Conservation (phyloP, 495 filamentous ascomycete species). For the Amniculicola lignicola region DNA sequence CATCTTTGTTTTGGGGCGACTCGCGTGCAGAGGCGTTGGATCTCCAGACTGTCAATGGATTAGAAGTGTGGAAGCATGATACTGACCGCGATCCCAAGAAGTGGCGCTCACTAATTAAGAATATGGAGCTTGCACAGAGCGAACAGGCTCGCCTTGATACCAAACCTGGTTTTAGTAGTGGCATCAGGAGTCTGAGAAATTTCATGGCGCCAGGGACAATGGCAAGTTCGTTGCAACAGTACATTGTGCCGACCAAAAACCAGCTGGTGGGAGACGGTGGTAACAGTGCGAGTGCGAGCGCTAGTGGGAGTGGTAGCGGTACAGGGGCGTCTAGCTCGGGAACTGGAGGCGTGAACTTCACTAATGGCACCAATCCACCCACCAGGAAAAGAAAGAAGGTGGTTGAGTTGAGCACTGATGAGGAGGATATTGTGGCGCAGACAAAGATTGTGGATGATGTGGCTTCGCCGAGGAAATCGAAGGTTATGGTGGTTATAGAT, state of each 20-base stretch:
- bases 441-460: constrained; percentile 4
- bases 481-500: constrained; percentile 6
- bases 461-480: neutral
- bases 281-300: neutral
- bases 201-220: constrained; percentile 9
- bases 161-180: neutral
- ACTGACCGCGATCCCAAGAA: constrained; percentile 44
- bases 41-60: constrained; percentile 52
- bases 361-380: neutral
- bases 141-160: neutral
- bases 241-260: neutral
- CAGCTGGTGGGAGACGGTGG: neutral
- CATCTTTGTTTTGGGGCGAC: constrained; percentile 57
- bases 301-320: neutral
- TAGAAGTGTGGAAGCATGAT: constrained; percentile 48
- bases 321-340: neutral
- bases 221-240: neutral
- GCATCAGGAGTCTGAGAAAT: neutral
- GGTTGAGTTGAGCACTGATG: constrained; percentile 9
- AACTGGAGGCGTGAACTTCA: neutral
- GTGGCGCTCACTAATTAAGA: constrained; percentile 48
- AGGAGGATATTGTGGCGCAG: constrained; percentile 7
- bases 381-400: constrained; percentile 2
- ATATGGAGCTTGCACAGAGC: constrained; percentile 37
- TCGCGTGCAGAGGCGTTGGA: constrained; percentile 54